Evolutionary conservation across 495 filamentous ascomycete species (phyloP).

Genomic region (Bacidia rubella): DNA sequence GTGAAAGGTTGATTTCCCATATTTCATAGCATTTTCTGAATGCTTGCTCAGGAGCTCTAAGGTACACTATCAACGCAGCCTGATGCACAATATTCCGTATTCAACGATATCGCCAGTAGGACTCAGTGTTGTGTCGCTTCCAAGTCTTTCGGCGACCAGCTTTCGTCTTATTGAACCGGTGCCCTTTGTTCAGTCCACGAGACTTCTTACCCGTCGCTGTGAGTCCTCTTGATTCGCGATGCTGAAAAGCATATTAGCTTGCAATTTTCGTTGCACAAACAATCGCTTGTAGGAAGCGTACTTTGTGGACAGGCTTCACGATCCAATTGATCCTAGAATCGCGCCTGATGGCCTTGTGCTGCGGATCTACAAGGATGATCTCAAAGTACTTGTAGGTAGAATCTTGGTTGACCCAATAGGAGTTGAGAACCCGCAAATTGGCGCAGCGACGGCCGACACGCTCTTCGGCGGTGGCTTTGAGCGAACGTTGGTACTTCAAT

Average conservation of each 20-base stretch:
- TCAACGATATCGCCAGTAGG: slow-evolving; percentile 19
- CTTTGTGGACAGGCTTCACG: slow-evolving; percentile 96
- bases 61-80: too few relatives aligned
- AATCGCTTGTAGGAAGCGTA: slow-evolving; percentile 16
- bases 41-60: too few relatives aligned
- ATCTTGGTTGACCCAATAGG: slow-evolving; percentile 99
- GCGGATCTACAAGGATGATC: slow-evolving; percentile 97
- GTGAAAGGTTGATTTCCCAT: too few relatives aligned
- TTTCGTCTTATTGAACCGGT: slow-evolving; percentile 94
- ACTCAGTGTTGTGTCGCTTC: slow-evolving; percentile 91
- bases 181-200: slow-evolving; percentile 95
- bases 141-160: slow-evolving; percentile 96
- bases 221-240: slow-evolving; percentile 92
- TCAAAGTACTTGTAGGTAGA: slow-evolving; percentile 99
- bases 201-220: slow-evolving; percentile 98
- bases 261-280: background rate
- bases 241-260: slow-evolving; percentile 30
- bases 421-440: slow-evolving; percentile 98
- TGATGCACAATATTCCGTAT: too few relatives aligned
- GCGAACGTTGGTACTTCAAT: slow-evolving; percentile 99
- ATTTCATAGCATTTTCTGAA: too few relatives aligned
- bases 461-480: slow-evolving; percentile 94
- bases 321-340: slow-evolving; percentile 99
- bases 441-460: slow-evolving; percentile 97
- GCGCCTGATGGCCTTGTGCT: slow-evolving; percentile 99